These are phyloP conservation scores for Acanthamoeba sp. DNA, from an alignment of 208 protist genomes.

Conservation along the genomic window DNA sequence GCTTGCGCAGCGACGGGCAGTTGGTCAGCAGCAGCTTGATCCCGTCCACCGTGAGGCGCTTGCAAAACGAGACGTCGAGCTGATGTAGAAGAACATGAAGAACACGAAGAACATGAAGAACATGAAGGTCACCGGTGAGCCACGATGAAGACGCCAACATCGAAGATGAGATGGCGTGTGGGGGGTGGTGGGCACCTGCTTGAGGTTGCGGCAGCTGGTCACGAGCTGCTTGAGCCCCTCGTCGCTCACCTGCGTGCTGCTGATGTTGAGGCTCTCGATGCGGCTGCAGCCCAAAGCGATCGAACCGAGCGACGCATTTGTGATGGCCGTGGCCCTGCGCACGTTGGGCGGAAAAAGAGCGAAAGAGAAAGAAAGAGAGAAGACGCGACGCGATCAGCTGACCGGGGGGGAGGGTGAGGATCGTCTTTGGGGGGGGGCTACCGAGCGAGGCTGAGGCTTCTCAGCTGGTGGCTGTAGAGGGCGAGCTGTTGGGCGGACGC, in stretches of 20 bases:
- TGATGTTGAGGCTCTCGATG: conserved; percentile 60
- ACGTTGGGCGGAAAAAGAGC: too few species aligned
- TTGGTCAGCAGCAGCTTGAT: conserved; percentile 1
- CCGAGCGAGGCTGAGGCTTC: conserved; percentile 26
- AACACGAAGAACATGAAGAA: neutral
- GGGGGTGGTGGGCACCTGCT: neutral
- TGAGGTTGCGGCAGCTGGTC: conserved; percentile 23
- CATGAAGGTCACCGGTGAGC: neutral
- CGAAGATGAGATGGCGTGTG: neutral
- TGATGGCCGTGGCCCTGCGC: neutral
- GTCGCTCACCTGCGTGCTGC: conserved; percentile 53
- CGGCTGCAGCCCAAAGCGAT: conserved; percentile 44
- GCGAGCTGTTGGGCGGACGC: conserved; percentile 60
- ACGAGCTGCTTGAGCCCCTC: conserved; percentile 66
- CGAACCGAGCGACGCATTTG: conserved; percentile 31
- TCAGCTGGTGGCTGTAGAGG: conserved; percentile 50
- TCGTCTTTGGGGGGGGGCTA: neutral
- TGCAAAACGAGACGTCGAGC: conserved; percentile 67
- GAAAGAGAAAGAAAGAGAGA: too few species aligned
- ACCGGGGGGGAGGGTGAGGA: neutral
- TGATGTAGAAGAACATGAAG: neutral
- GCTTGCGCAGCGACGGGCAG: neutral
- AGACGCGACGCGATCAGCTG: too few species aligned
- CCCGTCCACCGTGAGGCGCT: conserved; percentile 53
- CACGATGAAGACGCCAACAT: neutral